phyloP scores from a whole-genome alignment of 2,329 filamentous ascomycete genomes.

The Colletotrichum paranaense region DNA sequence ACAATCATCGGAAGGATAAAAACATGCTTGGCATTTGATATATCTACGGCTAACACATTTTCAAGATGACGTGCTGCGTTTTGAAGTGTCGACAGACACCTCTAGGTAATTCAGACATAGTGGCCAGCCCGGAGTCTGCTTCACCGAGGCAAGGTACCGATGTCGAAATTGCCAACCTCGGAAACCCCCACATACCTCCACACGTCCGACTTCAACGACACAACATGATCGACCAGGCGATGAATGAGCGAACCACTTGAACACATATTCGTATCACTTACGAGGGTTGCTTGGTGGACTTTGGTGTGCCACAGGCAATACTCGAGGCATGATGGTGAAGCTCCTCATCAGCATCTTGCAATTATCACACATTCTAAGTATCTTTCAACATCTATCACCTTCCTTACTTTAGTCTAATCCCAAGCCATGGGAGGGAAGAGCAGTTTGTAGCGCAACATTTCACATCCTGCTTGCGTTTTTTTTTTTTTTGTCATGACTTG shows the following conservation, averaged over 20 bases:
- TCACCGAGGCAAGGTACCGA: slow-evolving; percentile 9
- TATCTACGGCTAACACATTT: neutral
- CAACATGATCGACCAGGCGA: neutral
- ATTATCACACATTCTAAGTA: neutral
- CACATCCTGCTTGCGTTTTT: neutral
- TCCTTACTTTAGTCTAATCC: neutral
- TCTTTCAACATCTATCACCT: neutral
- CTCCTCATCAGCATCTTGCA: neutral
- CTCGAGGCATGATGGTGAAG: neutral
- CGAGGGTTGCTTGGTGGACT: neutral
- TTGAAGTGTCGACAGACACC: neutral
- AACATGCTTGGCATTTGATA: neutral
- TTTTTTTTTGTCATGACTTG: neutral
- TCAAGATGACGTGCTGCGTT: neutral
- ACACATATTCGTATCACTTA: neutral
- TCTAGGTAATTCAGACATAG: no score
- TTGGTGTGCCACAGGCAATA: neutral
- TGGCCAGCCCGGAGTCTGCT: neutral
- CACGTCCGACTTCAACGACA: neutral
- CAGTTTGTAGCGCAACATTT: neutral
- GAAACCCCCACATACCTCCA: neutral
- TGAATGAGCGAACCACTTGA: neutral
- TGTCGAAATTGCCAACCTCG: slow-evolving; percentile 16
- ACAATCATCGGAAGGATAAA: neutral
- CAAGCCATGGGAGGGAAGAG: neutral